Evolutionary conservation across 176 grass and related monocot genomes (phyloP).

Genomic region (Cenchrus purpureus): DNA sequence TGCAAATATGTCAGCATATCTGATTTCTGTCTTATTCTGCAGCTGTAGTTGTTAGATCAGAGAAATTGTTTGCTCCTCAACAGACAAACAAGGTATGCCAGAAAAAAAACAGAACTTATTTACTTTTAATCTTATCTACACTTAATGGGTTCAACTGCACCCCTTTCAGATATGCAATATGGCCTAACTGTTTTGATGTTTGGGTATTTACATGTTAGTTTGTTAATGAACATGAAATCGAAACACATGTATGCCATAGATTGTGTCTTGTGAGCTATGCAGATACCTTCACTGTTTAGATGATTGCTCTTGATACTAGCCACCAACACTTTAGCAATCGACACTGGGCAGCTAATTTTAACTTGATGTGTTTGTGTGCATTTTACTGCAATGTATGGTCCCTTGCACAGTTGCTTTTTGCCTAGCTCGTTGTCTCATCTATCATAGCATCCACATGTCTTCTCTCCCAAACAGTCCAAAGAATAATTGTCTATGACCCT

Average conservation of each 20-base stretch:
- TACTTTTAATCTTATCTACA: conserved; percentile 19
- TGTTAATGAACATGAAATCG: background rate
- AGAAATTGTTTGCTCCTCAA: conserved; percentile 35
- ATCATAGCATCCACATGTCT: background rate
- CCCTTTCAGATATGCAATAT: conserved; percentile 27
- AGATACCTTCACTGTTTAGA: conserved; percentile 12
- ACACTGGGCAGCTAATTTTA: background rate
- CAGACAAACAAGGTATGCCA: conserved; percentile 50
- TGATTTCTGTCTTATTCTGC: conserved; percentile 17
- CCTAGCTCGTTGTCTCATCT: background rate
- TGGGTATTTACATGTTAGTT: conserved; percentile 19
- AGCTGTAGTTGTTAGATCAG: conserved; percentile 27
- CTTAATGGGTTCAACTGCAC: background rate
- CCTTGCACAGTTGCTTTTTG: conserved; percentile 11
- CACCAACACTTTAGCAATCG: conserved; percentile 16
- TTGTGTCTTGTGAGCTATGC: background rate
- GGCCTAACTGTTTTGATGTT: conserved; percentile 12
- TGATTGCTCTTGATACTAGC: background rate
- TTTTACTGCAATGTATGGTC: conserved; percentile 24
- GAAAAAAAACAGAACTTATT: background rate
- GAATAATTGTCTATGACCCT: background rate
- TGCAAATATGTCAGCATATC: background rate
- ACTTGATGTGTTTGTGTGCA: background rate
- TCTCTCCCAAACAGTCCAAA: background rate
- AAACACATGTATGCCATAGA: background rate